A percentile compares a stretch with the other conserved stretches of the same genome.
Conservation (phyloP, 495 filamentous ascomycete species). For the Pseudotulostoma volvatum region DNA sequence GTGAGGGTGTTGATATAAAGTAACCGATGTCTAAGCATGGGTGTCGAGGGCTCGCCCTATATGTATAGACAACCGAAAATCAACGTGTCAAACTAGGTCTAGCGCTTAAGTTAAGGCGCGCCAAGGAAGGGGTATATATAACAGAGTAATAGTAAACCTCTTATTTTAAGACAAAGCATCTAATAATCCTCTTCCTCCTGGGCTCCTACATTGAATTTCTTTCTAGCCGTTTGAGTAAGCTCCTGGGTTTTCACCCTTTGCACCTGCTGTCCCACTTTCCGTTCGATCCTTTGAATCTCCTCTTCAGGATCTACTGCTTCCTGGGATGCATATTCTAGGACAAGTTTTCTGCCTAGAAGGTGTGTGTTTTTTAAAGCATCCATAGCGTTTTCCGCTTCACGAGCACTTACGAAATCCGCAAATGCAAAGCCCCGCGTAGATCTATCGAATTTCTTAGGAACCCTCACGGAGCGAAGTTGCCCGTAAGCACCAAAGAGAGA, state of each 20-base stretch:
- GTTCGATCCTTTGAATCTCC: slow-evolving; percentile 88
- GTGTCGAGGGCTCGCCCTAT: no score
- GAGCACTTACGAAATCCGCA: slow-evolving; percentile 81
- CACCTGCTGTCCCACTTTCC: slow-evolving; percentile 76
- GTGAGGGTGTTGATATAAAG: no score
- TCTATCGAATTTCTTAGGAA: slow-evolving; percentile 88
- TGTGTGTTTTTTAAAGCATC: slow-evolving; percentile 84
- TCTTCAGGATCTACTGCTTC: slow-evolving; percentile 84
- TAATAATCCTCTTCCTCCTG: slow-evolving; percentile 44
- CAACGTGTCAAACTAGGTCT: no score
- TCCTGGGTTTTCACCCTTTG: slow-evolving; percentile 78
- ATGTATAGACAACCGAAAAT: no score
- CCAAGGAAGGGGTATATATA: no score
- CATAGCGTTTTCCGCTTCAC: slow-evolving; percentile 87
- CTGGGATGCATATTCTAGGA: slow-evolving; percentile 74
- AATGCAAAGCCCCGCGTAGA: slow-evolving; percentile 87
- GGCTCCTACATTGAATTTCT: slow-evolving; percentile 69
- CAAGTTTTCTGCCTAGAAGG: slow-evolving; percentile 72
- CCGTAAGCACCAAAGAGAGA: slow-evolving; percentile 77
- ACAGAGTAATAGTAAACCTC: no score
- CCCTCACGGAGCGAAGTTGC: slow-evolving; percentile 74
- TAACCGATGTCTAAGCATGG: no score
- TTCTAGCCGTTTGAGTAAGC: slow-evolving; percentile 65
- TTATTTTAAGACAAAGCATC: no score
- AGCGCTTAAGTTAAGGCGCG: no score